Percentiles rank a stretch among this genome's conserved stretches.
These are phyloP conservation scores for Aspergillus brunneoviolaceus DNA, from an alignment of 2,329 filamentous ascomycete species.

Conservation along the genomic window DNA sequence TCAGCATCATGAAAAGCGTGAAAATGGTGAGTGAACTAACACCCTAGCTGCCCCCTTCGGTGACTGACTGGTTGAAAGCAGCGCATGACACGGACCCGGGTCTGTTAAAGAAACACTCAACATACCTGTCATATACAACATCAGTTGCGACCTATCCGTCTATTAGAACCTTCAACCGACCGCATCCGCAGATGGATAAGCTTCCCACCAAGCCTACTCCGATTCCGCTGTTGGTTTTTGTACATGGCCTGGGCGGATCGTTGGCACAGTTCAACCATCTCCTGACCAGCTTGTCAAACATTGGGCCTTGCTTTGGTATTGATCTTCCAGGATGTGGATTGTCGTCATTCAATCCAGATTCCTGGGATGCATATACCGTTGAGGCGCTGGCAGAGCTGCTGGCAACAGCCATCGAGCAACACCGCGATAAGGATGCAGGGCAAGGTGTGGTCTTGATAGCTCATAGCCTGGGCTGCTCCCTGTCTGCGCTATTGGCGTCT, in stretches of 20 bases:
- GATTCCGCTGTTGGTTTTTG: conserved; percentile 81
- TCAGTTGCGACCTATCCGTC: conserved; percentile 67
- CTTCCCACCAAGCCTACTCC: conserved; percentile 71
- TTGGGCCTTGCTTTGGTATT: conserved; percentile 80
- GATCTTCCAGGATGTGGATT: conserved; percentile 88
- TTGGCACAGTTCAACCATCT: conserved; percentile 83
- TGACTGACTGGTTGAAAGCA: conserved; percentile 20
- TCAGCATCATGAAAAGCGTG: conserved; percentile 28
- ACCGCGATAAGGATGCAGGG: conserved; percentile 62
- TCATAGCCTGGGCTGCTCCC: conserved; percentile 85
- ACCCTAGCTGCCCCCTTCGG: neutral
- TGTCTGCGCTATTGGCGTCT: conserved; percentile 71
- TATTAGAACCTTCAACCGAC: conserved; percentile 79
- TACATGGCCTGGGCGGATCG: conserved; percentile 92
- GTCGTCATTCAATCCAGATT: conserved; percentile 68
- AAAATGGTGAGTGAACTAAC: conserved; percentile 29
- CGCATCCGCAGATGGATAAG: conserved; percentile 78
- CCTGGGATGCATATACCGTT: conserved; percentile 76
- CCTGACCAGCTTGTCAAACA: conserved; percentile 75
- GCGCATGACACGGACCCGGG: conserved; percentile 64
- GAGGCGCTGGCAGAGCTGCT: conserved; percentile 75
- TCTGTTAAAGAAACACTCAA: conserved; percentile 75
- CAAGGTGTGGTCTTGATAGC: conserved; percentile 79
- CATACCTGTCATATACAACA: conserved; percentile 71
- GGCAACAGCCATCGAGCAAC: conserved; percentile 69